These are phyloP conservation scores for Solanum hybrid DNA, from an alignment of 305 asterid genomes.

Conservation along the genomic window DNA sequence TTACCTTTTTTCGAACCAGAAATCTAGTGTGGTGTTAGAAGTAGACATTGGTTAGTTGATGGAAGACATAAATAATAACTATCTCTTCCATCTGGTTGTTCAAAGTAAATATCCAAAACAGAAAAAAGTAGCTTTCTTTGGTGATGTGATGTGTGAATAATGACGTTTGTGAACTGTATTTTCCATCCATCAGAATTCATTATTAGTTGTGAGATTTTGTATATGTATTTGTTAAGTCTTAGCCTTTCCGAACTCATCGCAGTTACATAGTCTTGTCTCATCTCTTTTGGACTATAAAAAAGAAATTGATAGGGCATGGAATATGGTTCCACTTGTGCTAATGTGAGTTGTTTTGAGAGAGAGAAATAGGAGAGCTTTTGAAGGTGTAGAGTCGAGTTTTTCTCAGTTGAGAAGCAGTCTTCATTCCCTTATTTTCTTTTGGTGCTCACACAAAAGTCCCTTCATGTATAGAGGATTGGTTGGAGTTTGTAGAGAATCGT, in stretches of 20 bases:
- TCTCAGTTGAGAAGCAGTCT: background rate
- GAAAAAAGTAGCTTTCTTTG: background rate
- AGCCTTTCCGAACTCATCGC: background rate
- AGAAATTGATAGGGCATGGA: background rate
- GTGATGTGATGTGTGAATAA: background rate
- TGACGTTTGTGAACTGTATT: background rate
- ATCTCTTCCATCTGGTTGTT: background rate
- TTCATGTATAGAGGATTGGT: background rate
- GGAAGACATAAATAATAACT: background rate
- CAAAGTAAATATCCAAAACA: background rate
- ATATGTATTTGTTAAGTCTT: background rate
- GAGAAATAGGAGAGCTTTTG: background rate
- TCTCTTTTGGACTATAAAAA: background rate
- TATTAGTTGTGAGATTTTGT: background rate
- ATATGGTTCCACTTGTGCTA: background rate
- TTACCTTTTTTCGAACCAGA: background rate
- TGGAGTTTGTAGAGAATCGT: background rate
- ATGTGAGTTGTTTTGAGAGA: background rate
- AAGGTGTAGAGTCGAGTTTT: background rate
- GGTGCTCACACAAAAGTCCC: background rate
- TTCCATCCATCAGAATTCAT: background rate
- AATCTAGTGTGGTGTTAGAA: background rate
- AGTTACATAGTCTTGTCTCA: background rate
- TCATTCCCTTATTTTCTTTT: background rate
- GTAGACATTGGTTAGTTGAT: background rate